phyloP scores from a whole-genome alignment of 2,329 filamentous ascomycete genomes.

The Thelonectria discophora region DNA sequence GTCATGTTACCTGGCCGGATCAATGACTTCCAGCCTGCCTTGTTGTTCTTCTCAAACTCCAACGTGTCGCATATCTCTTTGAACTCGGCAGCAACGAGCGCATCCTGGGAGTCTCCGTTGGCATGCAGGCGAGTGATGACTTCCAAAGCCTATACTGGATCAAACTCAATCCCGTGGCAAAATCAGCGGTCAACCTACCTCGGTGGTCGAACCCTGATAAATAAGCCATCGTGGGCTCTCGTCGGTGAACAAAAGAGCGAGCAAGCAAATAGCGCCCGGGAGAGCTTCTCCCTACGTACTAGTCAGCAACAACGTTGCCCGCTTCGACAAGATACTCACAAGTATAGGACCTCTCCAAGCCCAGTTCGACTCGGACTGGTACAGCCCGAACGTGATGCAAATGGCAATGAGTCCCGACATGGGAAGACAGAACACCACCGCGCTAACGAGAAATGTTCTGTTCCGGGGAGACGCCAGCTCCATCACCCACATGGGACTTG shows the following conservation, averaged over 20 bases:
- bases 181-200: not conserved
- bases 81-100: not conserved
- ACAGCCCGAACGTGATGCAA: not conserved
- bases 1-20: not conserved
- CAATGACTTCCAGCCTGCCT: not conserved
- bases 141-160: not conserved
- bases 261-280: not conserved
- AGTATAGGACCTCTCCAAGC: not conserved
- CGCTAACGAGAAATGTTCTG: not conserved
- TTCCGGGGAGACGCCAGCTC: not conserved
- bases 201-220: not conserved
- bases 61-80: not conserved
- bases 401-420: not conserved
- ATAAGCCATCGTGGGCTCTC: conserved; percentile 5
- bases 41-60: not conserved
- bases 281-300: not conserved
- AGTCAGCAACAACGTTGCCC: too few species aligned
- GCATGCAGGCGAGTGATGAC: conserved; percentile 1
- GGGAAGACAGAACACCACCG: not conserved
- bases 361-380: not conserved
- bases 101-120: not conserved
- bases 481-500: not conserved
- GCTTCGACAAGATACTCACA: not conserved
- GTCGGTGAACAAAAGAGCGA: not conserved
- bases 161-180: not conserved